Percentiles rank a stretch among this genome's conserved stretches.
phyloP scores from a whole-genome alignment of 2,329 filamentous ascomycete species.

The Beauveria caledonica region DNA sequence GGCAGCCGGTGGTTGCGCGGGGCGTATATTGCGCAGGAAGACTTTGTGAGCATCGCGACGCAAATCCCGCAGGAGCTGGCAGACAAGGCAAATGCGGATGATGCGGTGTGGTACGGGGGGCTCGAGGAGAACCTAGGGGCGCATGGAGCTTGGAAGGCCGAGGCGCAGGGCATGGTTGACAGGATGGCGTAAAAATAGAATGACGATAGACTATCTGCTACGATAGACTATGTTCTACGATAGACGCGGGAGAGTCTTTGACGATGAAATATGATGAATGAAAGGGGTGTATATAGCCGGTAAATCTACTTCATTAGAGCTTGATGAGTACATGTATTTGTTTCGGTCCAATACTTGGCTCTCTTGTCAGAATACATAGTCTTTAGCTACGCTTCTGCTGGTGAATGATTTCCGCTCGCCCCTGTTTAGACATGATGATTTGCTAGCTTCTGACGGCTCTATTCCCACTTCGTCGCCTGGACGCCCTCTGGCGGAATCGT shows the following conservation, averaged over 20 bases:
- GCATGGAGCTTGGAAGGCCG: conserved; percentile 16
- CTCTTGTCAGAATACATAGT: too few relatives aligned
- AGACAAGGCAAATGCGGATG: conserved; percentile 17
- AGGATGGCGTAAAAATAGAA: background rate
- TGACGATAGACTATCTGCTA: background rate
- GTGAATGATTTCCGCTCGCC: too few relatives aligned
- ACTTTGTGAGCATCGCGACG: conserved; percentile 30
- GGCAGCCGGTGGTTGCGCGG: conserved; percentile 79
- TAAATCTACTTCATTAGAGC: background rate
- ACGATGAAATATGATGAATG: background rate
- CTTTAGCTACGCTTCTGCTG: background rate
- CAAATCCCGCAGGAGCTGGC: conserved; percentile 23
- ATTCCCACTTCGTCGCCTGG: conserved; percentile 62
- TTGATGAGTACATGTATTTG: background rate
- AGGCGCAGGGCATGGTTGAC: background rate
- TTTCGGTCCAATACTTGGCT: background rate
- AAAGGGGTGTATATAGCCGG: background rate
- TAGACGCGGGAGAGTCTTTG: background rate
- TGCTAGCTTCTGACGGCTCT: background rate
- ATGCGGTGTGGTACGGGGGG: conserved; percentile 18
- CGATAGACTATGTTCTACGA: background rate
- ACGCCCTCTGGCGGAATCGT: conserved; percentile 69
- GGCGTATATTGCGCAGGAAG: conserved; percentile 61
- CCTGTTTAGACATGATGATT: background rate
- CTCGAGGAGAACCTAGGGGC: conserved; percentile 15